A percentile compares a stretch with the other conserved stretches of the same genome.
Evolutionary conservation across 2,329 filamentous ascomycete genomes (phyloP).

Genomic region (Pseudogymnoascus sp.): DNA sequence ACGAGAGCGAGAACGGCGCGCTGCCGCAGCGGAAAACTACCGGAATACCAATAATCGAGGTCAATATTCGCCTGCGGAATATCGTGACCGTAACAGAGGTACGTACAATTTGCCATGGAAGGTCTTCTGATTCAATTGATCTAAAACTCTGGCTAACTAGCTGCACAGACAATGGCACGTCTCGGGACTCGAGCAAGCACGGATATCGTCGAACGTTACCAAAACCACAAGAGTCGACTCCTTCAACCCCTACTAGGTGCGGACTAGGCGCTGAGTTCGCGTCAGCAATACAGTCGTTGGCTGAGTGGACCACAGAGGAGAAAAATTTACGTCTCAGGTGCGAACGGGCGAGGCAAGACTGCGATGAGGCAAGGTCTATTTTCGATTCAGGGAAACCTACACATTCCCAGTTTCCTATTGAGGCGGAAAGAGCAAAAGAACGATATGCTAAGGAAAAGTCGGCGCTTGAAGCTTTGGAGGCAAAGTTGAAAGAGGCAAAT

Average conservation of each 20-base stretch:
- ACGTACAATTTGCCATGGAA: not conserved
- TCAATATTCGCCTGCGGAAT: not conserved
- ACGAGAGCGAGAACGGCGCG: not conserved
- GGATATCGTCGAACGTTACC: not conserved
- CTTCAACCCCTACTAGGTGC: not conserved
- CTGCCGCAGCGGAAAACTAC: not conserved
- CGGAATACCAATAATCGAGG: not conserved
- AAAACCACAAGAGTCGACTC: not conserved
- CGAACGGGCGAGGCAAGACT: not conserved
- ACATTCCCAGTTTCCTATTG: slow-evolving; percentile 3
- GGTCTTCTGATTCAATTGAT: not conserved
- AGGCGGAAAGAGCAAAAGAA: not conserved
- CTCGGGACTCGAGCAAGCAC: not conserved
- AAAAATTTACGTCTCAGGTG: not conserved
- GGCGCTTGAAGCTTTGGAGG: not conserved
- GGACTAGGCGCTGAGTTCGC: not conserved
- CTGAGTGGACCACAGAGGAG: not conserved
- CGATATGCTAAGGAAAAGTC: not conserved
- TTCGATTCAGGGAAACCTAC: not conserved
- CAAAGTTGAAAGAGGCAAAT: not conserved
- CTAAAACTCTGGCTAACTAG: not conserved
- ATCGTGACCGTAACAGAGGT: not conserved
- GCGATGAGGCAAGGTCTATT: not conserved
- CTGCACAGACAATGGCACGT: not conserved
- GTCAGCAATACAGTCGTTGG: not conserved